A percentile compares a stretch with the other conserved stretches of the same genome.
phyloP scores from a whole-genome alignment of 139 green algal genomes.

The Trebouxia sp. region DNA sequence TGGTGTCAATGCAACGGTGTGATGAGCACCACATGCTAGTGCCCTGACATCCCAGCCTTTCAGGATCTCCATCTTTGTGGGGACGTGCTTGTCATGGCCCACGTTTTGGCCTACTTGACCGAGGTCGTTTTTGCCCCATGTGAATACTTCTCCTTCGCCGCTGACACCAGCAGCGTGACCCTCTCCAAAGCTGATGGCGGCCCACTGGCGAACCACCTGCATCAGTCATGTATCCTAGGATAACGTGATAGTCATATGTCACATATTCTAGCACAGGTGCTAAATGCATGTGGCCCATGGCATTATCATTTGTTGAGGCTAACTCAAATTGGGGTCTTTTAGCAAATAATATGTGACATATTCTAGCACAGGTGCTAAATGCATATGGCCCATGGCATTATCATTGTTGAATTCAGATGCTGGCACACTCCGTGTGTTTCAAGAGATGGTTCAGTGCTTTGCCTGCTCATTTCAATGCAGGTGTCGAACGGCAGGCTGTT shows the following conservation, averaged over 20 bases:
- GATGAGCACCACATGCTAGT: conserved; percentile 48
- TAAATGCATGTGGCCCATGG: no score
- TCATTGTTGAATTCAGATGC: no score
- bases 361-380: no score
- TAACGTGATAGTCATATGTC: no score
- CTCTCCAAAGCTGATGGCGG: conserved; percentile 69
- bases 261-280: no score
- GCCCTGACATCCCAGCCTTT: conserved; percentile 51
- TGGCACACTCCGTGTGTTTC: no score
- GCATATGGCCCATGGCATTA: not conserved
- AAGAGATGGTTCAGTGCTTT: no score
- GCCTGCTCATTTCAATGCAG: no score
- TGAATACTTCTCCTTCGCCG: conserved; percentile 71
- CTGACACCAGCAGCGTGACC: conserved; percentile 70
- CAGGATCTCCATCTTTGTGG: conserved; percentile 61
- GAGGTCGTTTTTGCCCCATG: conserved; percentile 76
- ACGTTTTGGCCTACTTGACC: conserved; percentile 57
- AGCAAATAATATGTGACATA: no score
- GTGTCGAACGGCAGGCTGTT: no score
- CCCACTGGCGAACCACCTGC: conserved; percentile 63
- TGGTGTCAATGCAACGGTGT: conserved; percentile 79
- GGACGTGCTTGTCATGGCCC: conserved; percentile 49
- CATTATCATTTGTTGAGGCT: no score
- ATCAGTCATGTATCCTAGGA: not conserved
- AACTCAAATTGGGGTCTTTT: no score